Base-by-base conservation (phyloP, 106 monocot species). In the Apostasia shenzhenica region DNA sequence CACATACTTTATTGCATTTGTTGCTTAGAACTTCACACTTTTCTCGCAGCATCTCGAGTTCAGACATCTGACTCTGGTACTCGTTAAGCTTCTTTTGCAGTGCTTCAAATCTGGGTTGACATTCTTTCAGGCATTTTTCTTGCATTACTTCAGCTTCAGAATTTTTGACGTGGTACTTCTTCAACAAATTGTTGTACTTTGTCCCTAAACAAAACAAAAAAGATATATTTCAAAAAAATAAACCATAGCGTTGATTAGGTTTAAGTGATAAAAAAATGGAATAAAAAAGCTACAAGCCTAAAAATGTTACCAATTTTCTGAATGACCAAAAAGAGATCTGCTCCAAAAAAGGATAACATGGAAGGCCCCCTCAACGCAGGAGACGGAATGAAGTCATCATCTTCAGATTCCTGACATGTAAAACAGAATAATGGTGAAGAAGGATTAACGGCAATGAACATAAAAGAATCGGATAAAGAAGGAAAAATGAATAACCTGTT, bases 1-100 rank as follows among this genome's bases (percentile, higher is more conserved):
- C 73, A 53, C 82, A 90, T 51, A 83, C 85, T 57, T 75, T 50
- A 2, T 62, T 14, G 61, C 85, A 83, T 56, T 90, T 90, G 51
- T 76, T 73, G 8, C 55, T 63, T 14, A 72, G 48, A 2, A 38
- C n/a, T 61, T 75, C 75, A 60, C 52, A 70, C 0, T 72, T 41
- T 37, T 14, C 54, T 44, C 41, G 66, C 41, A 81, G 39, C 55
- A 12, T 11, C 9, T 73, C 70, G 5, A 72, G 37, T 68, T 73
- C 75, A 55, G 67, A 51, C 42, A 55, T 59, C 64, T 75, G 50
- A 40, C 65, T 57, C 72, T 73, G 70, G 67, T 51, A 75, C 56
- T 62, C 62, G 44, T 62, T 44, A 62, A 68, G 50, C 74, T 88
- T 88, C 76, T 75, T 82, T 76, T 81, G 82, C 71, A 95, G 47